These are phyloP conservation scores for Obelidium mucronatum DNA, from an alignment of 192 early-diverging fungal species.

Conservation along the genomic window DNA sequence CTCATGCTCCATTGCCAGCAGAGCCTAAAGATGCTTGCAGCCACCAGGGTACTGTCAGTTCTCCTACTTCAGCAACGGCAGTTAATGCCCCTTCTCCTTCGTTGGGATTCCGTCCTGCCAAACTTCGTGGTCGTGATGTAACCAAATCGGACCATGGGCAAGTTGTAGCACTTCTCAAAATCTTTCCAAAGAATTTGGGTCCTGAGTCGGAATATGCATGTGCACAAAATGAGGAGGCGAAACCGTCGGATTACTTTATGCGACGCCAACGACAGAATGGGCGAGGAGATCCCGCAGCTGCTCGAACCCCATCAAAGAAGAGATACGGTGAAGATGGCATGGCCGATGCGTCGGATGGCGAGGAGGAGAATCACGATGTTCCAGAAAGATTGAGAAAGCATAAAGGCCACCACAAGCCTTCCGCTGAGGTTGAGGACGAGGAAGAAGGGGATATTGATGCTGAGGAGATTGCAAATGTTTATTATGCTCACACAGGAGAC, in stretches of 20 bases:
- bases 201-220: neutral
- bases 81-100: neutral
- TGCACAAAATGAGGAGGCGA: neutral
- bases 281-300: neutral
- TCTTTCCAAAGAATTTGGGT: slow-evolving; percentile 3
- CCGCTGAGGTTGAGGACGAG: neutral
- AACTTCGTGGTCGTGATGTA: slow-evolving; percentile 8
- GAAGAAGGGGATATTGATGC: slow-evolving; percentile 10
- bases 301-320: neutral
- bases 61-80: neutral
- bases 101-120: neutral
- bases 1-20: too few species aligned
- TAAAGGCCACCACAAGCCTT: neutral
- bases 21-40: too few species aligned
- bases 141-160: slow-evolving; percentile 10
- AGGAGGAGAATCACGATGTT: slow-evolving; percentile 12
- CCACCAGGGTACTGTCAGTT: neutral
- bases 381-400: slow-evolving; percentile 4
- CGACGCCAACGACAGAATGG: neutral
- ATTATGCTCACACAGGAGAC: slow-evolving; percentile 8
- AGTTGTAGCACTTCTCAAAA: slow-evolving; percentile 23
- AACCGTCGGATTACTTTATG: neutral
- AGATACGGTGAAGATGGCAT: slow-evolving; percentile 19
- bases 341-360: slow-evolving; percentile 11
- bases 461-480: slow-evolving; percentile 16